These are phyloP conservation scores for Calocybe gangraenosa DNA, from an alignment of 768 basidiomycete species.

Conservation along the genomic window DNA sequence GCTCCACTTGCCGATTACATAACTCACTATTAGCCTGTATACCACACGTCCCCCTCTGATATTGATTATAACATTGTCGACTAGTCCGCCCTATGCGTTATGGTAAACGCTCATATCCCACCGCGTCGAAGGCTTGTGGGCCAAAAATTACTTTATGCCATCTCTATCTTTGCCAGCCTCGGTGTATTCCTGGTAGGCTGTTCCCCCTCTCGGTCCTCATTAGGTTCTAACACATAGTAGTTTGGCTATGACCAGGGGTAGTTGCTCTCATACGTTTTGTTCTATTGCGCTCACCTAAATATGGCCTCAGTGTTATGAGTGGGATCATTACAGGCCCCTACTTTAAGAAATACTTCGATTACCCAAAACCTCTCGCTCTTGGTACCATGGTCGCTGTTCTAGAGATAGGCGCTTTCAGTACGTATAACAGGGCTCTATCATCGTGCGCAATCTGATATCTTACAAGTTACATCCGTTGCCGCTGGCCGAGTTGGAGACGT, in stretches of 20 bases:
- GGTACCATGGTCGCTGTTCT: constrained; percentile 97
- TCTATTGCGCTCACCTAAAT: constrained; percentile 10
- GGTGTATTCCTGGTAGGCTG: constrained; percentile 76
- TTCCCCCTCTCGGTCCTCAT: not conserved
- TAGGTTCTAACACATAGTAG: constrained; percentile 28
- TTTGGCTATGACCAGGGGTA: constrained; percentile 90
- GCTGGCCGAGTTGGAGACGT: constrained; percentile 78
- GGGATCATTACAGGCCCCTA: constrained; percentile 88
- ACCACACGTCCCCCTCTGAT: constrained; percentile 1
- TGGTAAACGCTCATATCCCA: constrained; percentile 34
- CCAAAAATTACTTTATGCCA: constrained; percentile 71
- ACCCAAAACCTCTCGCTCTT: constrained; percentile 66
- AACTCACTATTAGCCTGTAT: not conserved
- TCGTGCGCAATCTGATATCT: not conserved
- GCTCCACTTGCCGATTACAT: constrained; percentile 16
- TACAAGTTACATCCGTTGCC: constrained; percentile 78
- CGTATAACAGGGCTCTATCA: constrained; percentile 19
- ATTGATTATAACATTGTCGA: constrained; percentile 11
- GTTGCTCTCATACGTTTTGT: constrained; percentile 9
- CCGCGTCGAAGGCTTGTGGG: constrained; percentile 61
- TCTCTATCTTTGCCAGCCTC: constrained; percentile 77
- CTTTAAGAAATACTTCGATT: constrained; percentile 78
- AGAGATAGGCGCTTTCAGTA: constrained; percentile 89
- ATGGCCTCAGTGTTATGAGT: constrained; percentile 66
- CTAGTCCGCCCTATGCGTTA: constrained; percentile 42